Evolutionary conservation across 768 basidiomycete genomes (phyloP).

Genomic region (Trametopsis cervina): DNA sequence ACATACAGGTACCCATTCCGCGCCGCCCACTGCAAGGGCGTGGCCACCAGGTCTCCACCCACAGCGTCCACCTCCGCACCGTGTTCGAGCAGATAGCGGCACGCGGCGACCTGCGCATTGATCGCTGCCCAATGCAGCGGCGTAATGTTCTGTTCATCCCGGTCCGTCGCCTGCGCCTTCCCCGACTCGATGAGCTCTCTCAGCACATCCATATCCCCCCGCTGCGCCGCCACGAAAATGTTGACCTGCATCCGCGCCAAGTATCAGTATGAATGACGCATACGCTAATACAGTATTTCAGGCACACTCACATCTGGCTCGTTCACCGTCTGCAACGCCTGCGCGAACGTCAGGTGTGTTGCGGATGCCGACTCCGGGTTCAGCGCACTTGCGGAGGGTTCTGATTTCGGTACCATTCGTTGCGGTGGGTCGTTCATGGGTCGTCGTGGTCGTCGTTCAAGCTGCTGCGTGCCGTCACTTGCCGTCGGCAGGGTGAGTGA

Average conservation of each 20-base stretch:
- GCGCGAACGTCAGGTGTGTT: slow-evolving; percentile 40
- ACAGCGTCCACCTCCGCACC: slow-evolving; percentile 93
- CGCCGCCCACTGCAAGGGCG: slow-evolving; percentile 97
- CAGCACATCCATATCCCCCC: slow-evolving; percentile 69
- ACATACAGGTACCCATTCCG: slow-evolving; percentile 95
- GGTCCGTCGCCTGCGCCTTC: slow-evolving; percentile 62
- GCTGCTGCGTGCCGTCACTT: too few relatives aligned
- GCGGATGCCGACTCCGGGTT: slow-evolving; percentile 31
- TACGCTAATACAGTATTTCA: neutral
- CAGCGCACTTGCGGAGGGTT: slow-evolving; percentile 43
- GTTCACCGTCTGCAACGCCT: slow-evolving; percentile 30
- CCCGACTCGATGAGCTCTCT: slow-evolving; percentile 66
- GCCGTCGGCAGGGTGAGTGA: neutral
- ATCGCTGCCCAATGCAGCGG: slow-evolving; percentile 98
- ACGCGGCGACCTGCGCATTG: slow-evolving; percentile 88
- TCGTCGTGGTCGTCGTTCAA: too few relatives aligned
- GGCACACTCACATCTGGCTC: slow-evolving; percentile 33
- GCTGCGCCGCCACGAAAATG: slow-evolving; percentile 82
- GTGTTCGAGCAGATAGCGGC: slow-evolving; percentile 80
- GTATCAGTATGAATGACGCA: neutral
- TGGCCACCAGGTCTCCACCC: slow-evolving; percentile 91
- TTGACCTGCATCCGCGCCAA: slow-evolving; percentile 36
- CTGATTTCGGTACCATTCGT: slow-evolving; percentile 41
- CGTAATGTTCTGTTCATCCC: slow-evolving; percentile 88
- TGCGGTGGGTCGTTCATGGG: slow-evolving; percentile 24